phyloP scores from a whole-genome alignment of 2,329 filamentous ascomycete species.

The Pyricularia pennisetigena region DNA sequence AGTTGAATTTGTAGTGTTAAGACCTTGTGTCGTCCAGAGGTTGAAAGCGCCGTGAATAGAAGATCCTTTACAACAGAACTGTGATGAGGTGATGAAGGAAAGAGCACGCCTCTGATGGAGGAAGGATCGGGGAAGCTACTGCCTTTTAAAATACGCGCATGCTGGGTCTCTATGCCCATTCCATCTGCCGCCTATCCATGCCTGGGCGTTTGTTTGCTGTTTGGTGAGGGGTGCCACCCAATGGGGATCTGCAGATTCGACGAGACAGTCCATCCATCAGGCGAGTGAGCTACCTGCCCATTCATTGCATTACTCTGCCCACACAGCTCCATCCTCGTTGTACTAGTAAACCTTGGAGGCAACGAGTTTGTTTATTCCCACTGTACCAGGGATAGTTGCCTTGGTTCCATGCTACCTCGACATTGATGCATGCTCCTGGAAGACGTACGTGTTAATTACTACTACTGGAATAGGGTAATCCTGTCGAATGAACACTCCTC shows the following conservation, averaged over 20 bases:
- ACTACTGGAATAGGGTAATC: background rate
- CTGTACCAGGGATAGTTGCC: background rate
- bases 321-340: background rate
- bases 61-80: background rate
- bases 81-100: background rate
- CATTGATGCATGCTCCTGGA: background rate
- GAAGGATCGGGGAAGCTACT: background rate
- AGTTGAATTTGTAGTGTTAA: background rate
- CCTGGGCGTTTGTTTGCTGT: background rate
- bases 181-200: background rate
- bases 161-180: background rate
- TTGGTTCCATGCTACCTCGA: background rate
- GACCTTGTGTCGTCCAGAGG: background rate
- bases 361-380: background rate
- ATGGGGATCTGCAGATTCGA: background rate
- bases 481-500: background rate
- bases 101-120: background rate
- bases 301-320: background rate
- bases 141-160: constrained; percentile 2
- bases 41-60: background rate
- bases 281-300: background rate
- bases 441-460: background rate
- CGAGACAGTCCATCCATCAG: background rate
- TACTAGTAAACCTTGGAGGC: background rate
- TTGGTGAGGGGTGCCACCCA: background rate